A percentile compares a stretch with the other conserved stretches of the same genome.
These are phyloP conservation scores for Tolypocladium inflatum DNA, from an alignment of 2,329 filamentous ascomycete species.

Conservation along the genomic window DNA sequence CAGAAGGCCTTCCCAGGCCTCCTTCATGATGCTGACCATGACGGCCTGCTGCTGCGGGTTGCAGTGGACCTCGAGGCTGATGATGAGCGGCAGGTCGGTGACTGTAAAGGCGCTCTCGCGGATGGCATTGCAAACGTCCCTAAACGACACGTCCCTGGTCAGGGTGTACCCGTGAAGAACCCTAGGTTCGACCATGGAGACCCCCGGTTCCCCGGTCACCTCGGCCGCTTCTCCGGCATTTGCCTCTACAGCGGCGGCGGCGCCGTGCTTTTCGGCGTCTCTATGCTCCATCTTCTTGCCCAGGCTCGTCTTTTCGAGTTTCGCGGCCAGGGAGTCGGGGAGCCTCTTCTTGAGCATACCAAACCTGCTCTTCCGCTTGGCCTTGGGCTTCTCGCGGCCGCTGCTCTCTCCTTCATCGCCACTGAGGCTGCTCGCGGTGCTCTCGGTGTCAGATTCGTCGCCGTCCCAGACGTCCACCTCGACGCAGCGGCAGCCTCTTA, in stretches of 20 bases:
- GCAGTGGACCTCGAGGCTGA: constrained; percentile 90
- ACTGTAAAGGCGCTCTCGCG: constrained; percentile 66
- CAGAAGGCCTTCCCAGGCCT: constrained; percentile 69
- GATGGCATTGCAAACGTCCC: constrained; percentile 75
- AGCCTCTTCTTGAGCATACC: constrained; percentile 54
- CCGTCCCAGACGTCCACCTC: constrained; percentile 97
- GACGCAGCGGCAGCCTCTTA: constrained; percentile 80
- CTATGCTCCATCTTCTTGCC: constrained; percentile 30
- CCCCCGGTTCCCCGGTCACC: constrained; percentile 12
- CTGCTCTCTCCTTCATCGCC: constrained; percentile 39
- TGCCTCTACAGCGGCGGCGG: neutral
- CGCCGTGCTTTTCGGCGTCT: constrained; percentile 6
- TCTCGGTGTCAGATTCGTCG: constrained; percentile 60
- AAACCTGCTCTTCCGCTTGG: constrained; percentile 50
- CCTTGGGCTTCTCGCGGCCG: constrained; percentile 30
- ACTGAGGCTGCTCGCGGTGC: constrained; percentile 39
- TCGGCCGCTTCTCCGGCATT: neutral
- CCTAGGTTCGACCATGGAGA: constrained; percentile 52
- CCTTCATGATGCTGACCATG: constrained; percentile 88
- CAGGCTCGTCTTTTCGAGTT: constrained; percentile 38
- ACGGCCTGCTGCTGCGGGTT: constrained; percentile 68
- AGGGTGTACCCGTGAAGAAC: constrained; percentile 86
- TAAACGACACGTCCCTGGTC: constrained; percentile 80
- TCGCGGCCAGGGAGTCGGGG: constrained; percentile 30
- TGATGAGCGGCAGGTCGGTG: constrained; percentile 76